A percentile compares a stretch with the other conserved stretches of the same genome.
These are phyloP conservation scores for Hypoxylon fuscum DNA, from an alignment of 495 filamentous ascomycete species.

Conservation along the genomic window DNA sequence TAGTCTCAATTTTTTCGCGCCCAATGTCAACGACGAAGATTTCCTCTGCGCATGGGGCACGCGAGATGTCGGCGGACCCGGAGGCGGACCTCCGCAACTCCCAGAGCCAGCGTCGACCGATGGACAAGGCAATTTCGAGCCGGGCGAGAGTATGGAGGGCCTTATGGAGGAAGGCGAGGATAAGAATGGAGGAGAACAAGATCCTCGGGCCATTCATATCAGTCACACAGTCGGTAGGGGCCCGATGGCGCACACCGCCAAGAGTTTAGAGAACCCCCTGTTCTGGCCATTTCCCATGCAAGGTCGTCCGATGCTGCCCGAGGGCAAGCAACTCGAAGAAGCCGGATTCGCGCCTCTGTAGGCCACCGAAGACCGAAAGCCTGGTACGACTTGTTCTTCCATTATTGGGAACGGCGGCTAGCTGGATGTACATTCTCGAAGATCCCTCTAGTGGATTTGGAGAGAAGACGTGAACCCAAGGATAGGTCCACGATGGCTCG, in stretches of 20 bases:
- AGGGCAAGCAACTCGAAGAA: conserved; percentile 52
- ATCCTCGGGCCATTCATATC: conserved; percentile 13
- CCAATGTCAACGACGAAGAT: conserved; percentile 54
- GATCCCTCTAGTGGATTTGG: too few species aligned
- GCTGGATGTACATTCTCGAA: not conserved
- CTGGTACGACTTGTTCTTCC: not conserved
- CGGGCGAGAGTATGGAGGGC: conserved; percentile 40
- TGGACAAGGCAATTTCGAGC: too few species aligned
- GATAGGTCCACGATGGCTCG: not conserved
- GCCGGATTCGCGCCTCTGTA: conserved; percentile 57
- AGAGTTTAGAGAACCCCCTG: conserved; percentile 53
- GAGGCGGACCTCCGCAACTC: too few species aligned
- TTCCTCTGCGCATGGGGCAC: conserved; percentile 50
- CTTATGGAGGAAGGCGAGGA: conserved; percentile 19
- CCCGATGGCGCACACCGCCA: conserved; percentile 16
- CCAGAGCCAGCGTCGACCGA: too few species aligned
- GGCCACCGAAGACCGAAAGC: not conserved
- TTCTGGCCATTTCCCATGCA: conserved; percentile 67
- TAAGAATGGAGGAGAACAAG: conserved; percentile 28
- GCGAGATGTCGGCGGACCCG: conserved; percentile 10
- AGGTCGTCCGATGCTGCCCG: conserved; percentile 59
- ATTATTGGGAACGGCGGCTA: not conserved
- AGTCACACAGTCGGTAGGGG: not conserved
- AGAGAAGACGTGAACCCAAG: not conserved
- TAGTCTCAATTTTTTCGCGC: conserved; percentile 61